These are phyloP conservation scores for Luvunga scandens DNA, from an alignment of 345 rosid species.

Conservation along the genomic window DNA sequence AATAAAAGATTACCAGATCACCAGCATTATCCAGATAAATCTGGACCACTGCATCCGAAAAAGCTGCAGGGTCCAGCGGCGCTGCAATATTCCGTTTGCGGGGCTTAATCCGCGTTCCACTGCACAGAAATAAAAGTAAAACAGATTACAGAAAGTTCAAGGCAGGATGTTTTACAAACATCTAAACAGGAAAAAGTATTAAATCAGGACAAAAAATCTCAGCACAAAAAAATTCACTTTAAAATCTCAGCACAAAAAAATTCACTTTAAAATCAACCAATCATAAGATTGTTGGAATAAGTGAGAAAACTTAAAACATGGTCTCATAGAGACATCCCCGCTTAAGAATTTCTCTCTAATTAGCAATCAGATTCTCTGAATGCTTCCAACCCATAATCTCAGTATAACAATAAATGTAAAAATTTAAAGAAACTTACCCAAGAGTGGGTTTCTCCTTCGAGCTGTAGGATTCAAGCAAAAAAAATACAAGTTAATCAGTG, in stretches of 20 bases:
- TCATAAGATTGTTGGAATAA: background rate
- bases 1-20: conserved; percentile 67
- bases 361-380: background rate
- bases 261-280: background rate
- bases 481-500: conserved; percentile 8
- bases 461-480: conserved; percentile 37
- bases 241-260: background rate
- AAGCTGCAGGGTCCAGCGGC: conserved; percentile 97
- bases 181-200: background rate
- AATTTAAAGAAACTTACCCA: conserved; percentile 46
- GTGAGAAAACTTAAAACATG: background rate
- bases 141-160: background rate
- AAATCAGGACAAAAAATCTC: background rate
- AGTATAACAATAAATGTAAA: background rate
- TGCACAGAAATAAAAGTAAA: conserved; percentile 23
- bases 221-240: background rate
- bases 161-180: background rate
- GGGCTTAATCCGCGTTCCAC: conserved; percentile 99
- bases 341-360: background rate
- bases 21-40: conserved; percentile 96
- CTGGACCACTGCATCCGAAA: conserved; percentile 97
- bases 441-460: conserved; percentile 97
- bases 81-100: conserved; percentile 99
- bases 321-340: background rate
- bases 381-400: background rate